Base-by-base conservation (phyloP, 176 grass and related monocot species). In the Echinochloa phyllopogon region DNA sequence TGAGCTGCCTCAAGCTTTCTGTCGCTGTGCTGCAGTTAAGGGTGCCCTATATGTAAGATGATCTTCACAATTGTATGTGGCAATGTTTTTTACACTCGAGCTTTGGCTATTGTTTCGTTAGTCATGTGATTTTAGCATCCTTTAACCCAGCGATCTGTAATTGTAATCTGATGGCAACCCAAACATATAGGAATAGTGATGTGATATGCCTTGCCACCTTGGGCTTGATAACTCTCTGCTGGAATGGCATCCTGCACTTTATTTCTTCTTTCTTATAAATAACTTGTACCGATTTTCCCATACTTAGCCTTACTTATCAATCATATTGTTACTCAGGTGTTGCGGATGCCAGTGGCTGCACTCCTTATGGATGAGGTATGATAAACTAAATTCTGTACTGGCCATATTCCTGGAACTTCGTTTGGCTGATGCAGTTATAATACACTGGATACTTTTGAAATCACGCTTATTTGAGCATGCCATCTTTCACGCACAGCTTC, bases 1-100 rank as follows among this genome's bases (percentile, higher is more conserved):
- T 36, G 96, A 98, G 86, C 91, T 98, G 69, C 87, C 93, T 82
- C 96, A 98, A 81, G 96, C 96, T 85, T 98, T 98, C 72, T 98
- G 96, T 47, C 91, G 93, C 65, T 95, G 91, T 87, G 96, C 96
- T 89, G 96, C 96, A 80, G 90, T 98, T 69, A 98, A 95, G 86
- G 96, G 93, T 63, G 87, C 96, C 84, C 83, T 98, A 87, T 98
- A 95, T 91, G 96, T 94, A 97, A 94, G 94, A 90, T 83, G 50
- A 21, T 81, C 75, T 80, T 66, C 60, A 65, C 23, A 82, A 73
- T 14, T 43, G 74, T 65, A 36, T 27, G 5, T 41, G 18, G 20
- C 33, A 69, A 37, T 70, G 17, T 27, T 20, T 86, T 80, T 79
- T 92, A 16, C 50, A 13, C 18, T 83, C 5, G 43, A 70, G 71